Base-by-base conservation (phyloP, 1,284 basidiomycete species). In the Moesziomyces globuligerus region DNA sequence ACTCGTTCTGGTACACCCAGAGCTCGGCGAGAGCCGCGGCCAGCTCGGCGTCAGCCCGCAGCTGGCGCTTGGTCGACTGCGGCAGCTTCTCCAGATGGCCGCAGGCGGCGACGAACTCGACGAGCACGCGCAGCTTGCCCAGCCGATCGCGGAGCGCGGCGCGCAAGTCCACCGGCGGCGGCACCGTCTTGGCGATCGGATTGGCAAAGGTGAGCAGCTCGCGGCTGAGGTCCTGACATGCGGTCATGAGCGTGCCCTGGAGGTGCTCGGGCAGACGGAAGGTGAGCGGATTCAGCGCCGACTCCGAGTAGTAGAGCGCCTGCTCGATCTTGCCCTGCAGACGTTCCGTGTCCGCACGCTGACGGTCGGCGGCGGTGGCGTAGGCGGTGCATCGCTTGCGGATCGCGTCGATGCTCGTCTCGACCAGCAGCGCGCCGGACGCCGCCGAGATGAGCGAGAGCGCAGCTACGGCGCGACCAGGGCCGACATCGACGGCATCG, bases 1-100 rank as follows among this genome's bases (percentile, higher is more conserved):
- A 58, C 24, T 89, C 87, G 77, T 94, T 93, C 79, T 94, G 89
- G 72, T 87, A 86, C 25, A 88, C 80, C 95, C 95, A 98, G 18
- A 98, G 85, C 37, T 91, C 90, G 57, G 89, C 87, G 4, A 89
- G 90, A 1, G 92, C 90, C 62, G 90, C 90, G 13, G 97, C 85
- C 73, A 93, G 92, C 84, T 98, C 94, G 2, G 92, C 92, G 80
- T 98, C 90, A n/a, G 86, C 87, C 24, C 89, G 89, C 37, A 98
- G 85, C 34, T 86, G 86, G 71, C 94, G 89, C 29, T 92, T 87
- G 53, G 89, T 89, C 34, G 86, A 83, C 84, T 92, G 90, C 2
- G 93, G 90, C 79, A 97, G 89, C 90, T 94, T 71, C 29, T 65
- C 65, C 10, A 79, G 41, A 25, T 74, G 74, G 4, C 76, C 76